A percentile compares a stretch with the other conserved stretches of the same genome.
phyloP scores from a whole-genome alignment of 441 rosid genomes.

The Erodium moschatum region DNA sequence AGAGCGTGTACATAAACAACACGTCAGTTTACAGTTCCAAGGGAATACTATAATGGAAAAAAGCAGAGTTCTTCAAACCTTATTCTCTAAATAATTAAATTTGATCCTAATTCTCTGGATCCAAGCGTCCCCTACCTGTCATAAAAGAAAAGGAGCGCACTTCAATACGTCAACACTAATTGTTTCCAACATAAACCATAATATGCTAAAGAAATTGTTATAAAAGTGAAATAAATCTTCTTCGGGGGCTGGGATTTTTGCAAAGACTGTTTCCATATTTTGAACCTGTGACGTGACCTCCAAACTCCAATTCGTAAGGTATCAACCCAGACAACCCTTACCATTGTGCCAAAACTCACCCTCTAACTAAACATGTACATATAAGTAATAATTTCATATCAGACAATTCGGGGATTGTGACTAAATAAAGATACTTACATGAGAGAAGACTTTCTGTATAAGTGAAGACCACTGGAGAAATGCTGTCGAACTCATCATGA shows the following conservation, averaged over 20 bases:
- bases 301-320: too few relatives aligned
- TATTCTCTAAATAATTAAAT: not conserved
- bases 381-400: not conserved
- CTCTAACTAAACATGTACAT: not conserved
- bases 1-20: not conserved
- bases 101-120: not conserved
- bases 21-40: conserved; percentile 2
- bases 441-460: conserved; percentile 19
- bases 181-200: not conserved
- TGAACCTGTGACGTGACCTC: too few relatives aligned
- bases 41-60: not conserved
- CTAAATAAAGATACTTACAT: conserved; percentile 14
- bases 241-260: too few relatives aligned
- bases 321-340: not conserved
- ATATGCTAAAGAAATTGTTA: not conserved
- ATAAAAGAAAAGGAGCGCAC: not conserved
- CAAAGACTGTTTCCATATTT: not conserved
- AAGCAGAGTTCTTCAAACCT: not conserved
- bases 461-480: conserved; percentile 4
- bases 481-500: not conserved
- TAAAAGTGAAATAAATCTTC: too few relatives aligned
- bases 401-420: not conserved
- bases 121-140: conserved; percentile 19
- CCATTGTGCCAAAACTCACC: not conserved
- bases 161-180: not conserved